Evolutionary conservation across 2,329 filamentous ascomycete genomes (phyloP), one percentile per base, ranked within the genome.

Genomic region (Hypoxylon sp.): DNA sequence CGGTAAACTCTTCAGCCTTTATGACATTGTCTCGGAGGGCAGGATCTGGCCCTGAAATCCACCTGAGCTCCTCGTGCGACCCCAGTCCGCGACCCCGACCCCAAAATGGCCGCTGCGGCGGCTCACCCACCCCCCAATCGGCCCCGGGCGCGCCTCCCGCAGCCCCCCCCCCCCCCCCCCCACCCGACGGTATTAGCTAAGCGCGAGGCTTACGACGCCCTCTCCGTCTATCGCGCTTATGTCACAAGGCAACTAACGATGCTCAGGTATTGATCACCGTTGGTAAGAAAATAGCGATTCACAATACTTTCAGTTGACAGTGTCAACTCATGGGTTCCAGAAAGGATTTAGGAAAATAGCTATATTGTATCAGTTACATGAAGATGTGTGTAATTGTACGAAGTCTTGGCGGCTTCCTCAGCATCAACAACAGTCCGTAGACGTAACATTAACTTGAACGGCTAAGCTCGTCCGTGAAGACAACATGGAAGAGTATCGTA

Each of bases 11-110:
- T 56, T 64, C 57, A 64, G 64, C 60, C 64, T 58, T 52, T 59
- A 32, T 34, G 49, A 56, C 46, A 8, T n/a, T 65, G 62, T 68
- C 56, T 65, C 47, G 61, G 62, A 53, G 32, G 30, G 53, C 46
- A 61, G 56, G 59, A 61, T 68, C 62, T 65, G 50, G 62, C 62
- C 65, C 59, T 63, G 62, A 53, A 57, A 56, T 50, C 55, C 62
- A 60, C 65, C 59, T 68, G 59, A 68, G 56, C 56, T 48, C 28
- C 57, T 19, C 50, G 65, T 65, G 62, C 56, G 26, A 67, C 65
- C 52, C 22, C 53, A 28, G 20, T 28, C 30, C 37, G 24, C 43
- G 39, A 43, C 57, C 46, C 54, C 44, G 51, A 13, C 10, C 19
- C 49, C 56, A 22, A 48, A 48, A 34, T 49, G 50, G 19, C 32